Base-by-base conservation (phyloP, 1,284 basidiomycete genomes). In the Coniferiporia sulphurascens region DNA sequence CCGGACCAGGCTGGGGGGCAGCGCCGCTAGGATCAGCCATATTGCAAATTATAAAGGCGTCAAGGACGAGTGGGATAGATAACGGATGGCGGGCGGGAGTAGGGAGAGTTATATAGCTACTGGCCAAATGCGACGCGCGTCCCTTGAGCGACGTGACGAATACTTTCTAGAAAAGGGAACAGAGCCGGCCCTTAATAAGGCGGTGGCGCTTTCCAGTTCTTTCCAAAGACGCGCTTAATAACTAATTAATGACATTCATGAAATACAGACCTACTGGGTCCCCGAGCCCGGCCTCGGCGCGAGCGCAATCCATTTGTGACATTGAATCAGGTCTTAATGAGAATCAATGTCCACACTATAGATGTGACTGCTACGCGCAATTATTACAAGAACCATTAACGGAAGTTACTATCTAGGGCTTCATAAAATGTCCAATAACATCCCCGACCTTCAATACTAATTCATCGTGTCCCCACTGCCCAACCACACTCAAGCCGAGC, bases 381-480 rank as follows among this genome's bases (percentile, higher is more conserved):
- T 27, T 27, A 27, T 3, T 27, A 5, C 27, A 5, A 3, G 5
- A 5, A 5, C 2, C 27, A 27, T 27, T 27, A 27, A 27, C 27
- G 27, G 27, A 27, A 27, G 27, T 27, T 27, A 27, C 27, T 27
- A 27, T 27, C 27, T 27, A 27, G 27, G 27, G 5, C 27, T 48
- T 38, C 4, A 32, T 22, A 36, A 55, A 21, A 34, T 41, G 38
- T 17, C 55, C 50, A 35, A 59, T 41, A 9, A 50, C 19, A 21
- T 59, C 58, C 4, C 58, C 58, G 15, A 59, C 46, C 38, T 50
- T 59, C 44, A 91, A 69, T 0, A 95, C 77, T 59, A 85, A 60
- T 52, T 80, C 75, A 63, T 97, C 94, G 63, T 75, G 81, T 0
- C 96, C 96, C 95, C 95, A 98, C 67, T 95, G 94, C 1, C 92